Conservation (phyloP, 2,329 filamentous ascomycete species). For the Cladosporium austrohemisphaericum region DNA sequence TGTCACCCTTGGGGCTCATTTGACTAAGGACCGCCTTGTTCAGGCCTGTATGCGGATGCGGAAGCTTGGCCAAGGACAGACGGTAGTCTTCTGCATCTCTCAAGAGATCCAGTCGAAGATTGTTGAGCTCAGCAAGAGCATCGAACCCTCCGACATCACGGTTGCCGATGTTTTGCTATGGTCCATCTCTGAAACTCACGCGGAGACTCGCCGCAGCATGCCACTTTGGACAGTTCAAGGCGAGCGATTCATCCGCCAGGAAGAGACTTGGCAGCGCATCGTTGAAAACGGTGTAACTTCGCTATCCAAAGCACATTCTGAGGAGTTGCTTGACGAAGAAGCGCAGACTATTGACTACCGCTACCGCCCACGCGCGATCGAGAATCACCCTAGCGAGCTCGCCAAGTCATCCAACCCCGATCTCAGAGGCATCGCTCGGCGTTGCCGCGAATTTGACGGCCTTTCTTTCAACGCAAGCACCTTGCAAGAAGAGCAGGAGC, state of each 20-base stretch:
- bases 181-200: slow-evolving; percentile 57
- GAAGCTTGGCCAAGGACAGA: slow-evolving; percentile 64
- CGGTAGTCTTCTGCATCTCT: slow-evolving; percentile 58
- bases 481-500: slow-evolving; percentile 64
- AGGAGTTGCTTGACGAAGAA: slow-evolving; percentile 55
- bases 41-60: slow-evolving; percentile 74
- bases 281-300: slow-evolving; percentile 11
- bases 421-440: slow-evolving; percentile 19
- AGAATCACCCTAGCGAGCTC: slow-evolving; percentile 9
- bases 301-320: slow-evolving; percentile 30
- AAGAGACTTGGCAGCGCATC: slow-evolving; percentile 33
- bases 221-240: slow-evolving; percentile 62
- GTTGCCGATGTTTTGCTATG: slow-evolving; percentile 57
- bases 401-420: slow-evolving; percentile 22
- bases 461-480: slow-evolving; percentile 27
- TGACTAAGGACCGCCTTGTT: slow-evolving; percentile 66
- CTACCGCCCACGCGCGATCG: slow-evolving; percentile 37
- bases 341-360: slow-evolving; percentile 49
- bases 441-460: slow-evolving; percentile 23
- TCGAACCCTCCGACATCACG: slow-evolving; percentile 32
- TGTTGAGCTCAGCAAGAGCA: slow-evolving; percentile 15
- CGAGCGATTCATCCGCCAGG: slow-evolving; percentile 45
- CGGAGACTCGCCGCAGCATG: slow-evolving; percentile 48
- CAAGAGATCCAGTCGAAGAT: slow-evolving; percentile 59
- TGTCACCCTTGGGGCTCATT: slow-evolving; percentile 60